These are phyloP conservation scores for Aureobasidium mangrovei DNA, from an alignment of 2,329 filamentous ascomycete genomes.

Conservation along the genomic window DNA sequence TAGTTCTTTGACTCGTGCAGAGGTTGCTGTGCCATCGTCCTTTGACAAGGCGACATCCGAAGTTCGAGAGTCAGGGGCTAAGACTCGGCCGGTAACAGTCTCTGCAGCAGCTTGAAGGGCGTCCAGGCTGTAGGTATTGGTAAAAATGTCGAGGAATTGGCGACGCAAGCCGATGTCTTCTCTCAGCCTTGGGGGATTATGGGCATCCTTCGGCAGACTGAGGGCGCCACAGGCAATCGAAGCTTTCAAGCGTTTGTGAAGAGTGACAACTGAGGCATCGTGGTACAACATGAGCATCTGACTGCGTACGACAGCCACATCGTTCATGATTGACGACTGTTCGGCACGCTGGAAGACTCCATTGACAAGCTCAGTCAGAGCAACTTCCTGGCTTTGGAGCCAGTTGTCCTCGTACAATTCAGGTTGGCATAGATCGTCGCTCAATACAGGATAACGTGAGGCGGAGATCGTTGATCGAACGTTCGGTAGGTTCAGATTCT, in stretches of 20 bases:
- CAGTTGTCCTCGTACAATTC: slow-evolving; percentile 55
- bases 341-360: slow-evolving; percentile 40
- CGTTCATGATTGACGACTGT: slow-evolving; percentile 19
- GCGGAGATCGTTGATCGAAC: slow-evolving; percentile 23
- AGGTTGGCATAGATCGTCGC: slow-evolving; percentile 47
- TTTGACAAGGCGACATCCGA: neutral
- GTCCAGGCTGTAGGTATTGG: slow-evolving; percentile 47
- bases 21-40: neutral
- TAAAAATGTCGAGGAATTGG: slow-evolving; percentile 49
- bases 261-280: slow-evolving; percentile 38
- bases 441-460: slow-evolving; percentile 41
- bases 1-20: slow-evolving; percentile 17
- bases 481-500: slow-evolving; percentile 13
- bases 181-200: slow-evolving; percentile 38
- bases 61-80: slow-evolving; percentile 6
- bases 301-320: slow-evolving; percentile 30
- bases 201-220: slow-evolving; percentile 45
- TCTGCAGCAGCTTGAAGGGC: slow-evolving; percentile 47
- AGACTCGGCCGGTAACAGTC: slow-evolving; percentile 48
- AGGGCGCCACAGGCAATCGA: slow-evolving; percentile 51
- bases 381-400: slow-evolving; percentile 53
- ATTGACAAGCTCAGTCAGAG: slow-evolving; percentile 53
- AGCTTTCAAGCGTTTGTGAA: slow-evolving; percentile 50
- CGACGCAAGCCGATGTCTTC: slow-evolving; percentile 51
- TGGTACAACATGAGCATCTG: slow-evolving; percentile 48